phyloP scores from a whole-genome alignment of 306 rosid species.

The Prunus mongolica region DNA sequence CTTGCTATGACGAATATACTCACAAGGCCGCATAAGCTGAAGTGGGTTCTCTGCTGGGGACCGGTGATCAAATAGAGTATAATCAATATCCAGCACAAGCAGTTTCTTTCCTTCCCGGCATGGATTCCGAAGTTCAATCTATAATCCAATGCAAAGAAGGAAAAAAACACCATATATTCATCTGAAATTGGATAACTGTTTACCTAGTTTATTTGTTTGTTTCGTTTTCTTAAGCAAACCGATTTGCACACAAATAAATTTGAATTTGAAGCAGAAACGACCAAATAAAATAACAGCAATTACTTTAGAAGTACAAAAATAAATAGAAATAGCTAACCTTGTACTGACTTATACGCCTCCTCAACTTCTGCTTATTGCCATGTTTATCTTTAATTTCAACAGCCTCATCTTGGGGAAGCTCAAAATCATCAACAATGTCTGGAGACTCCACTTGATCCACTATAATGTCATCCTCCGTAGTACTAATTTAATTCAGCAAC shows the following conservation, averaged over 20 bases:
- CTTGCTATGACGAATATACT: constrained; percentile 12
- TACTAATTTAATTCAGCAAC: constrained; percentile 34
- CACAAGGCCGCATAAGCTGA: constrained; percentile 93
- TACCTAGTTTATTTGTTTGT: background rate
- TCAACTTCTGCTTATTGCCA: constrained; percentile 64
- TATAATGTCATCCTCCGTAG: constrained; percentile 78
- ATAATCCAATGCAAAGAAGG: constrained; percentile 13
- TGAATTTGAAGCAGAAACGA: background rate
- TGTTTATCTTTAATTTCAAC: constrained; percentile 69
- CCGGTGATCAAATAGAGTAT: constrained; percentile 92
- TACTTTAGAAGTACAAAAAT: background rate
- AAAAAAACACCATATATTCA: background rate
- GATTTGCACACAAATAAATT: background rate
- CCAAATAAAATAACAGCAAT: background rate
- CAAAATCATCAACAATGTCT: constrained; percentile 86
- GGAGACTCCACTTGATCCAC: constrained; percentile 71
- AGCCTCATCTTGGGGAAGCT: constrained; percentile 71
- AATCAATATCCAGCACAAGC: constrained; percentile 94
- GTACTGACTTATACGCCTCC: constrained; percentile 59
- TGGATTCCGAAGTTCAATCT: constrained; percentile 74
- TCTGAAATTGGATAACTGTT: background rate
- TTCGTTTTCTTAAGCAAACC: background rate
- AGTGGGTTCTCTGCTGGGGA: constrained; percentile 96
- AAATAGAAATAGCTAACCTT: constrained; percentile 33
- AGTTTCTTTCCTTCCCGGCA: constrained; percentile 90